Evolutionary conservation across 139 green algal species (phyloP).

Genomic region (Chloropicon primus): DNA sequence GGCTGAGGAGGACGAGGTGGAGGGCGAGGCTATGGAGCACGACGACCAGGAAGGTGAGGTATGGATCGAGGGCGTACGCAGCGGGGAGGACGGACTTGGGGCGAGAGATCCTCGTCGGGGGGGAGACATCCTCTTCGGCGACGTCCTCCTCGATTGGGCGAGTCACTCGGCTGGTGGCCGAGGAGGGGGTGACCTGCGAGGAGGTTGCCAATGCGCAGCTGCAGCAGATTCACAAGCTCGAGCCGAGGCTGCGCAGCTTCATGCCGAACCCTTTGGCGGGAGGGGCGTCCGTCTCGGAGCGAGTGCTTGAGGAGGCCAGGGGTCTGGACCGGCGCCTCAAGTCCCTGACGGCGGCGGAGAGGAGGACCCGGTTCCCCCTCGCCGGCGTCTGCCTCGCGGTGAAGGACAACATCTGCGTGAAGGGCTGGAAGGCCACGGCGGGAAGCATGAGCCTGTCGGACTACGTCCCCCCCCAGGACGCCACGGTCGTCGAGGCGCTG

Average conservation of each 20-base stretch:
- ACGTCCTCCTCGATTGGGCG: no score
- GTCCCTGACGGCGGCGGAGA: not conserved
- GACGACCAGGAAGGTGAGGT: no score
- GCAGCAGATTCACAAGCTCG: not conserved
- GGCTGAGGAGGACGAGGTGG: no score
- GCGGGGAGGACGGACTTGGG: no score
- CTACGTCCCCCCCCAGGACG: conserved; percentile 24
- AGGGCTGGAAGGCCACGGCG: conserved; percentile 67
- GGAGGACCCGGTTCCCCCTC: conserved; percentile 18
- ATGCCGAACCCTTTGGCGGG: not conserved
- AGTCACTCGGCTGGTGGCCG: not conserved
- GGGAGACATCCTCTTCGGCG: not conserved
- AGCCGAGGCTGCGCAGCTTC: conserved; percentile 1
- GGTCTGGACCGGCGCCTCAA: not conserved
- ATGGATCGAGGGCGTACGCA: no score
- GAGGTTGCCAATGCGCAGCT: not conserved
- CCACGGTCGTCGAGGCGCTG: conserved; percentile 27
- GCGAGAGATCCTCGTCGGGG: no score
- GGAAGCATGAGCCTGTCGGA: conserved; percentile 54
- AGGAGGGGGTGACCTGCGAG: not conserved
- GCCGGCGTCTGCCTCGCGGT: conserved; percentile 70
- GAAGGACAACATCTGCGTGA: conserved; percentile 94
- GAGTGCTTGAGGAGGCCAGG: not conserved
- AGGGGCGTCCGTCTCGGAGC: not conserved
- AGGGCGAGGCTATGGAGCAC: no score